Percentiles rank a stretch among this genome's conserved stretches.
These are phyloP conservation scores for Sporobolomyces roseus DNA, from an alignment of 768 basidiomycete genomes.

Conservation along the genomic window DNA sequence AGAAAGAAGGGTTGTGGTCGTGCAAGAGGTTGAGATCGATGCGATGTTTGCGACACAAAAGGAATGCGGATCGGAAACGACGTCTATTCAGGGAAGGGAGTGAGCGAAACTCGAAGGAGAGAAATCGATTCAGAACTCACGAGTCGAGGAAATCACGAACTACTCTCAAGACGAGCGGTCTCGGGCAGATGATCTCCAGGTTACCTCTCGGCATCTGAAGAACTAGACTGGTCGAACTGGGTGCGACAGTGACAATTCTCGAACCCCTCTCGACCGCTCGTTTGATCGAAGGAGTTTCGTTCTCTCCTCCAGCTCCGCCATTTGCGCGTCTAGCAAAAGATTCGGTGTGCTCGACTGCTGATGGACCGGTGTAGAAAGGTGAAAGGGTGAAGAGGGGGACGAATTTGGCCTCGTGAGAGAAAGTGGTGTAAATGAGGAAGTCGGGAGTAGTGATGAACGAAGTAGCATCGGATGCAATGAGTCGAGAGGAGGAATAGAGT, in stretches of 20 bases:
- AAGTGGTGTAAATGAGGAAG: slow-evolving; percentile 80
- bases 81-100: slow-evolving; percentile 53
- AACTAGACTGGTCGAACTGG: slow-evolving; percentile 81
- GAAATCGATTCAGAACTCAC: slow-evolving; percentile 53
- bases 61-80: slow-evolving; percentile 78
- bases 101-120: neutral
- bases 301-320: slow-evolving; percentile 46
- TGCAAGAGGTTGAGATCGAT: slow-evolving; percentile 86
- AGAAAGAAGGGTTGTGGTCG: slow-evolving; percentile 67
- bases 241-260: slow-evolving; percentile 78
- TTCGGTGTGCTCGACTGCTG: slow-evolving; percentile 38
- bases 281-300: slow-evolving; percentile 58
- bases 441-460: slow-evolving; percentile 68
- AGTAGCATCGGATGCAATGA: slow-evolving; percentile 51
- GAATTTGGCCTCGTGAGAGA: slow-evolving; percentile 73
- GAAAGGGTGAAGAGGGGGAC: slow-evolving; percentile 55
- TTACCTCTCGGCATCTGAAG: slow-evolving; percentile 98
- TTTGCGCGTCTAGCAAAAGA: slow-evolving; percentile 25
- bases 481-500: slow-evolving; percentile 56
- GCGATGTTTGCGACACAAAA: slow-evolving; percentile 86
- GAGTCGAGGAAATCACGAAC: slow-evolving; percentile 69
- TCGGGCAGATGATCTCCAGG: slow-evolving; percentile 87
- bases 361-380: slow-evolving; percentile 41
- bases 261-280: slow-evolving; percentile 85
- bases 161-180: slow-evolving; percentile 82